Evolutionary conservation across 2,329 filamentous ascomycete species (phyloP).

Genomic region (Penicillium rolfsii): DNA sequence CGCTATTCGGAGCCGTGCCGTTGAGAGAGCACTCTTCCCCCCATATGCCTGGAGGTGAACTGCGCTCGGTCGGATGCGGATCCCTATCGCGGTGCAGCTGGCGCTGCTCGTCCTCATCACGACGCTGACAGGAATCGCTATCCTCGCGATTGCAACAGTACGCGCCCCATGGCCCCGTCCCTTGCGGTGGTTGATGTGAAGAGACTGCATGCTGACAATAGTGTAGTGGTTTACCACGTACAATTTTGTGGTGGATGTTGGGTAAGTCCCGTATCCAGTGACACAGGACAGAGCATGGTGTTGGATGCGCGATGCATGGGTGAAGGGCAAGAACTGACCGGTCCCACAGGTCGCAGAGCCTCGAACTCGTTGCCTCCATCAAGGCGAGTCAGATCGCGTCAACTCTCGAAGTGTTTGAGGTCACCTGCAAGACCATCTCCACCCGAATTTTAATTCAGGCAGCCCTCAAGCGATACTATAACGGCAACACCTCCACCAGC

Average conservation of each 20-base stretch:
- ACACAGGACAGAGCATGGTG: background rate
- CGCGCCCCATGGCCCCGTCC: slow-evolving; percentile 14
- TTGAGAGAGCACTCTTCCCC: background rate
- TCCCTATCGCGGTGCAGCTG: slow-evolving; percentile 87
- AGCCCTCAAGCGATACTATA: slow-evolving; percentile 55
- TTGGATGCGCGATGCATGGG: background rate
- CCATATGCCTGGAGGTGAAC: slow-evolving; percentile 4
- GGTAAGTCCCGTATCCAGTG: slow-evolving; percentile 36
- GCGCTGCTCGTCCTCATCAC: slow-evolving; percentile 76
- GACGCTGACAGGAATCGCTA: slow-evolving; percentile 72
- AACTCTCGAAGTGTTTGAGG: slow-evolving; percentile 77
- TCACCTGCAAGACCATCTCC: slow-evolving; percentile 70
- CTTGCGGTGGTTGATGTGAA: too few relatives aligned
- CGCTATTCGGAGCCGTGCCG: background rate
- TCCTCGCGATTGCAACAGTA: slow-evolving; percentile 71
- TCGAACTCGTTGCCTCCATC: slow-evolving; percentile 79
- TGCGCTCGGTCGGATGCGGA: slow-evolving; percentile 64
- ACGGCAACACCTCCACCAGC: slow-evolving; percentile 52
- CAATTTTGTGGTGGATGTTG: slow-evolving; percentile 61
- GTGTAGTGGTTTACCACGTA: slow-evolving; percentile 62
- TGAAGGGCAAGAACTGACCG: slow-evolving; percentile 7
- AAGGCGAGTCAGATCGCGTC: slow-evolving; percentile 81
- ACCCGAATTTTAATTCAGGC: slow-evolving; percentile 62
- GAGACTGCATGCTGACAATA: background rate
- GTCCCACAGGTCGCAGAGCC: slow-evolving; percentile 56